Evolutionary conservation across 805 yeast species (phyloP), one percentile per base, ranked within the genome.

Genomic region (Candida fluviatilis): DNA sequence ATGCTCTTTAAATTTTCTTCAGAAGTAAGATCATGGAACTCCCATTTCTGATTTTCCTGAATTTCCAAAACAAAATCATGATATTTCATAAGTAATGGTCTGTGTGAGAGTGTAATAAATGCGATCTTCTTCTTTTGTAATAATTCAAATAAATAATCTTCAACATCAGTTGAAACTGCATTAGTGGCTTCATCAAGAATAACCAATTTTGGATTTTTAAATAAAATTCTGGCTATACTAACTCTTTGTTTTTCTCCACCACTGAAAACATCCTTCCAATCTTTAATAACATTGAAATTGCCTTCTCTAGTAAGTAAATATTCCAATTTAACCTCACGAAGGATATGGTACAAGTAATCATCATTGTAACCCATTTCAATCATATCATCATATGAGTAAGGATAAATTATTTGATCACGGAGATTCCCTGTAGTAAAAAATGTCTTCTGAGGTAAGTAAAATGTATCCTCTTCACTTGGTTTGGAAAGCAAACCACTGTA

Each of bases 161-260:
- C 97, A 59, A 84, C 86, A 59, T 89, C 97, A 33, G 82, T 82
- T 37, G 88, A 78, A 10, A 89, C 89, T 1, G 97, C 96, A 55
- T 88, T 86, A 3, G 97, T 89, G n/a, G 95, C 85, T 62, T 89
- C 97, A 61, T 89, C 97, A 44, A 89, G 71, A 2, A 89, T 78
- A 3, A 89, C 88, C 58, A 86, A 86, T 55, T 76, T 74, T 34
- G 95, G 95, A 38, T 76, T 75, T 55, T 84, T 86, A 64, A 82
- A 87, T 48, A 89, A 64, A 2, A 89, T 76, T 50, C 96, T 73
- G 0, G 97, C 96, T 66, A 89, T 84, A 58, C 87, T 79, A 58
- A 89, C 75, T 55, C 95, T 78, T 66, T 89, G 97, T 62, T 87
- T 82, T 58, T 89, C 97, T 40, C 97, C 97, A n/a, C 97, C 97